Base-by-base conservation (phyloP, 2,329 filamentous ascomycete genomes). In the Ophiosphaerella herpotricha region DNA sequence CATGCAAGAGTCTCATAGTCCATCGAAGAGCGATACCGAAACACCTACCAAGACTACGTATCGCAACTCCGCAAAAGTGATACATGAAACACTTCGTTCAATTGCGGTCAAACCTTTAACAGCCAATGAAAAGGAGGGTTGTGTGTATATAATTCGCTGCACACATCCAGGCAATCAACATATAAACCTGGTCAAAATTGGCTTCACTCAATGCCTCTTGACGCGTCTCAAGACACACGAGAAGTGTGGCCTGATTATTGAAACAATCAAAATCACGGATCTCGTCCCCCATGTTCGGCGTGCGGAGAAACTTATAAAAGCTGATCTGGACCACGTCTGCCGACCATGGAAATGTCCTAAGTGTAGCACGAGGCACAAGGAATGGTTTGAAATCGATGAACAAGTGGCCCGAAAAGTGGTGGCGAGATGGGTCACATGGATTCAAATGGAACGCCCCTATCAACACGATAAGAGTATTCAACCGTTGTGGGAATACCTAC, bases 351-450 rank as follows among this genome's bases (percentile, higher is more conserved):
- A 23, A 16, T 39, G 37, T 24, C 24, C 18, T 23, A 23, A n/a
- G 24, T 39, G 37, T 24, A 23, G 16, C 24, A 32, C 29, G 16
- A 26, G 16, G 14, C 29, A 42, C 37, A 43, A 43, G 21, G 50
- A 54, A 44, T 42, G 39, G 39, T 42, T 42, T 14, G 14, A 42
- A n/a, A 16, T 33, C 39, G 18, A 24, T 12, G 18, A n/a, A 24
- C 13, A 24, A 24, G 24, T 21, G 37, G 37, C 37, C 13, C 21
- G 24, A 24, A 18, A 39, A 23, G 37, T 39, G 7, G 37, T 39
- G 37, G 16, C 21, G 18, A 12, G 2, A 24, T 39, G 37, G 37
- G 37, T 39, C 37, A 39, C 9, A 13, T 39, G 18, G 37, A 39
- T 39, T 24, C 18, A 39, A 11, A n/a, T 23, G 37, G 18, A 39